Base-by-base conservation (phyloP, 2,329 filamentous ascomycete genomes). In the Westerdykella ornata region DNA sequence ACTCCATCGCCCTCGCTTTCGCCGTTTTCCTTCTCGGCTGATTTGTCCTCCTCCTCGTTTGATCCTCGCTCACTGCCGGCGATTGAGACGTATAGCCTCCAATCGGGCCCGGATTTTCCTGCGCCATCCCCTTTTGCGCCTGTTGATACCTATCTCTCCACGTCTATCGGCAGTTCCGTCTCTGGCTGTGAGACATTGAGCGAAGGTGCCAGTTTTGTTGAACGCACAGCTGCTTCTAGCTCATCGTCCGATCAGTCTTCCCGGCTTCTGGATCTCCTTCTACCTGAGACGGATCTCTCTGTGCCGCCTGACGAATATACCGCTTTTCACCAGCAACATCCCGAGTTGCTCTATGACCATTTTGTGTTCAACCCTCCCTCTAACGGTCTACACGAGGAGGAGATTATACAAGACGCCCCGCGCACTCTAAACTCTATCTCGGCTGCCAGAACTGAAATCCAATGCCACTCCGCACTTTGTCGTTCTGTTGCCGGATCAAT, bases 381-480 rank as follows among this genome's bases (percentile, higher is more conserved):
- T 20, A 51, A 63, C 9, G 47, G 57, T 17, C 48, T 56, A 33
- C 46, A 53, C 4, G 48, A 66, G 34, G 68, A 73, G 13, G 72
- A 76, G 19, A 73, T 74, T 31, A 64, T 79, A 11, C 77, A 81
- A 53, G 76, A 81, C 41, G 71, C 81, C 33, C 63, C 74, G 15
- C 68, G 75, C 29, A 57, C 63, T 32, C 49, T 60, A 9, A 57
- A 66, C 15, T 44, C 53, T 5, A 53, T 57, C 14, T 44, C 53
- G 13, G 56, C 59, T 29, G 45, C 60, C 3, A 71, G 66, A 26
- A 3, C 13, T 5, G 8, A 33, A 7, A 33, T 3, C 8, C 16
- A 33, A 3, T 8, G n/a, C 4, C 16, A 8, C 14, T 33, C 30
- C 8, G 14, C 30, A 17, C 30, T n/a, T 8, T 33, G 30, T 33